phyloP scores from a whole-genome alignment of 208 protist species.

The Leishmania arabica region DNA sequence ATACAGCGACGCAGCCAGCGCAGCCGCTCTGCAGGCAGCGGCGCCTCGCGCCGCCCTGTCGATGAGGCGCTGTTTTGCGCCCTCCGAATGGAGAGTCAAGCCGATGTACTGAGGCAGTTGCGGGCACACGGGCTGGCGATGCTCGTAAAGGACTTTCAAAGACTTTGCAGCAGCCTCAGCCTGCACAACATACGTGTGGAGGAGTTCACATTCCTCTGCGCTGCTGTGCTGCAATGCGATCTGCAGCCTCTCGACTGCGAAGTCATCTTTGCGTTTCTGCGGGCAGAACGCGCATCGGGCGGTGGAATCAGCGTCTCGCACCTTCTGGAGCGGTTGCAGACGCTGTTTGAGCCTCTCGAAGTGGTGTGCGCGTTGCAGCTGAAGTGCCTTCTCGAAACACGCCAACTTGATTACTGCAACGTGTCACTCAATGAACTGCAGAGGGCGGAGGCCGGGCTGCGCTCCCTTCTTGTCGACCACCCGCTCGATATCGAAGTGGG shows the following conservation, averaged over 20 bases:
- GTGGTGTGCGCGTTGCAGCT: conserved; percentile 31
- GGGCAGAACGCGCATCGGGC: conserved; percentile 10
- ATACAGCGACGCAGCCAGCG: neutral
- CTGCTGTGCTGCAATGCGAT: conserved; percentile 16
- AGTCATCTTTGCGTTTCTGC: conserved; percentile 30
- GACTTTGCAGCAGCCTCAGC: conserved; percentile 31
- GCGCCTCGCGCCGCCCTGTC: conserved; percentile 15
- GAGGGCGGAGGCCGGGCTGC: conserved; percentile 16
- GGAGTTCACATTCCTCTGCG: conserved; percentile 30
- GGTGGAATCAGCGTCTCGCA: conserved; percentile 27
- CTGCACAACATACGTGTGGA: conserved; percentile 25
- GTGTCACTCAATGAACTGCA: conserved; percentile 27
- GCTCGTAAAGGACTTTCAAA: conserved; percentile 19
- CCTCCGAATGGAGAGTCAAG: conserved; percentile 26
- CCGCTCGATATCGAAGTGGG: neutral
- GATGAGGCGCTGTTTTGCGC: conserved; percentile 36
- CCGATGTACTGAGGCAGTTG: conserved; percentile 16
- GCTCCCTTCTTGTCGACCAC: conserved; percentile 4
- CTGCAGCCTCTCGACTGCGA: conserved; percentile 28
- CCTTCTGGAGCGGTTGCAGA: conserved; percentile 23
- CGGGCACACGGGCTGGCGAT: conserved; percentile 6
- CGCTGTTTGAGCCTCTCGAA: conserved; percentile 22
- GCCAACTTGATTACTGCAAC: conserved; percentile 21
- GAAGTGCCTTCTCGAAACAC: conserved; percentile 30
- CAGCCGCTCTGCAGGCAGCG: neutral